phyloP scores from a whole-genome alignment of 2,329 filamentous ascomycete genomes.

The Lasiodiplodia sp. region DNA sequence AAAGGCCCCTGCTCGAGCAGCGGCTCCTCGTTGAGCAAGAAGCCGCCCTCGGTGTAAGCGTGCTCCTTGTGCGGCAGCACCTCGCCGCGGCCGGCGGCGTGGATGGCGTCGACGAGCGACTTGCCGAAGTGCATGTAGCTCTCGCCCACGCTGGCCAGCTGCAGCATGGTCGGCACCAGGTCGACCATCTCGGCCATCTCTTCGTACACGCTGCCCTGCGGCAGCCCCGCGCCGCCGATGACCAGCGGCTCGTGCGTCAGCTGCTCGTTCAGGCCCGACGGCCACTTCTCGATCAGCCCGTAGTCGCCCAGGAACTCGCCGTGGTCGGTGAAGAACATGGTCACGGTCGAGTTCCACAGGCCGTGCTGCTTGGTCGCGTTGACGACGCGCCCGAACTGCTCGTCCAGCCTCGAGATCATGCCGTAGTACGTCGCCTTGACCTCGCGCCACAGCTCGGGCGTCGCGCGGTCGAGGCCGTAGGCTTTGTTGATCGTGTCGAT shows the following conservation, averaged over 20 bases:
- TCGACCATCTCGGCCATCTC: conserved; percentile 57
- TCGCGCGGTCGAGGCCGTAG: conserved; percentile 52
- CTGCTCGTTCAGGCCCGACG: conserved; percentile 49
- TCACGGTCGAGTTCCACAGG: conserved; percentile 51
- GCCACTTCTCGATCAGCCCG: conserved; percentile 59
- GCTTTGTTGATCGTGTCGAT: conserved; percentile 49
- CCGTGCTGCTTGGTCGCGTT: conserved; percentile 43
- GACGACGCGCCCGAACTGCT: conserved; percentile 55
- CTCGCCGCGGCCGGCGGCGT: conserved; percentile 27
- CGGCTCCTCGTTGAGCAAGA: conserved; percentile 54
- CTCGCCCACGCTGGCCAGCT: conserved; percentile 49
- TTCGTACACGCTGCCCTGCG: conserved; percentile 42
- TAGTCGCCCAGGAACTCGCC: conserved; percentile 58
- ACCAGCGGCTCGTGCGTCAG: conserved; percentile 55
- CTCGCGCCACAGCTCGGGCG: conserved; percentile 53
- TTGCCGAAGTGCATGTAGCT: conserved; percentile 52
- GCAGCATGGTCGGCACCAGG: conserved; percentile 53
- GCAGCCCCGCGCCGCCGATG: conserved; percentile 52
- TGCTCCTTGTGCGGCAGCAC: conserved; percentile 47
- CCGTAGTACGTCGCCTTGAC: conserved; percentile 57
- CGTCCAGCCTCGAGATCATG: conserved; percentile 56
- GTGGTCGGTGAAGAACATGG: conserved; percentile 56
- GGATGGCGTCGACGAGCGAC: conserved; percentile 44
- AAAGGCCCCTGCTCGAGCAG: conserved; percentile 53
- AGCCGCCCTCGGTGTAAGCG: conserved; percentile 55